Percentiles rank a stretch among this genome's conserved stretches.
phyloP scores from a whole-genome alignment of 2,329 filamentous ascomycete species.

The Tolypocladium sp. region DNA sequence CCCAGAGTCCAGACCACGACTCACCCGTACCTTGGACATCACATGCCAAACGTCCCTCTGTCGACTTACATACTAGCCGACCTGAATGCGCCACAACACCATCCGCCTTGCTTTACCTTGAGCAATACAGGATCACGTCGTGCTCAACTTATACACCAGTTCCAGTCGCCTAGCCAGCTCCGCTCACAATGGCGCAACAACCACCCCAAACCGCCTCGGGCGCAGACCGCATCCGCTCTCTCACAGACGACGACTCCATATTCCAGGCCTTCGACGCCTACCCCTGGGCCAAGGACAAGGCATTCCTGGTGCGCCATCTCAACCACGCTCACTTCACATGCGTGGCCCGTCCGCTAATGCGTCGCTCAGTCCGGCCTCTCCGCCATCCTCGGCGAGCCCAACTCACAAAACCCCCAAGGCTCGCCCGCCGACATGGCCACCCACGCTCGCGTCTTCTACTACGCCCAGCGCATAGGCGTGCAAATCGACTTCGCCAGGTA shows the following conservation, averaged over 20 bases:
- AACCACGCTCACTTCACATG: not conserved
- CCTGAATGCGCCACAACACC: not conserved
- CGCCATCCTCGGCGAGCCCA: slow-evolving; percentile 53
- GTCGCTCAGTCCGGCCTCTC: slow-evolving; percentile 43
- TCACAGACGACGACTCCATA: slow-evolving; percentile 30
- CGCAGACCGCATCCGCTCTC: slow-evolving; percentile 27
- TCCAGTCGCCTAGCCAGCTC: not conserved
- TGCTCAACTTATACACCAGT: not conserved
- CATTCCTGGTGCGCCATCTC: slow-evolving; percentile 48
- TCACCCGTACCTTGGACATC: too few relatives aligned
- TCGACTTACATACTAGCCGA: not conserved
- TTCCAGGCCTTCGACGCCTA: slow-evolving; percentile 57
- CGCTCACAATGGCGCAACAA: not conserved
- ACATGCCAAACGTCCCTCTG: not conserved
- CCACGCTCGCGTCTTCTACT: slow-evolving; percentile 62
- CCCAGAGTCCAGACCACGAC: not conserved
- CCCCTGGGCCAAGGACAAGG: slow-evolving; percentile 57
- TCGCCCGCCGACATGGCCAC: slow-evolving; percentile 50
- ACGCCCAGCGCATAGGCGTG: slow-evolving; percentile 37
- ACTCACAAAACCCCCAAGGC: slow-evolving; percentile 29
- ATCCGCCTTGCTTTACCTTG: not conserved
- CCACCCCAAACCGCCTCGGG: slow-evolving; percentile 4
- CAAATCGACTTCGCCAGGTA: slow-evolving; percentile 59
- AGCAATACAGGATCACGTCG: not conserved
- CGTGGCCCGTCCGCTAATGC: not conserved